Evolutionary conservation across 202 grass and related monocot species (phyloP), one percentile per base, ranked within the genome.

Genomic region (Panicum virgatum): DNA sequence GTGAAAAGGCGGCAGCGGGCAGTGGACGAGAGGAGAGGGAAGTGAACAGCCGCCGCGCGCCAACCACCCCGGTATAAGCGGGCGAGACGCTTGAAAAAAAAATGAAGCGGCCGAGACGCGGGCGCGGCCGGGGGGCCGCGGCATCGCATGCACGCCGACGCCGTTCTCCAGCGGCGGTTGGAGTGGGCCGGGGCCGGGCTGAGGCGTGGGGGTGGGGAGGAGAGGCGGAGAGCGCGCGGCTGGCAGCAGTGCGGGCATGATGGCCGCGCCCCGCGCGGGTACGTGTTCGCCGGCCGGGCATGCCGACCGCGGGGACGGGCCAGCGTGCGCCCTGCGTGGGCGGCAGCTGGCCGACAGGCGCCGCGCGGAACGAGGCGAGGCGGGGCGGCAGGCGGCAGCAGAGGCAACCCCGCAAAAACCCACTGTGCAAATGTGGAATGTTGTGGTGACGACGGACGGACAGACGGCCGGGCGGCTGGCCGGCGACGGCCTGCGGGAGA

Each of bases 301-400:
- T 44, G 40, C 25, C 19, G 27, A 27, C 57, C 43, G 32, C 5
- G 59, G 7, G 62, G 46, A 43, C 52, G 81, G 80, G 34, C 77
- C 82, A 14, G 77, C 56, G 64, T 85, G 87, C 65, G 50, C 46
- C 77, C 87, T 51, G 58, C 57, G 72, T 77, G 87, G 87, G 72
- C 72, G 78, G 82, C 87, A 89, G 77, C 82, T 85, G 87, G 78
- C 77, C 82, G 87, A 85, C 87, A 82, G 57, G 20, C 36, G 56
- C 77, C 77, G 70, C 76, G 76, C 1, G 54, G 53, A 76, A 63
- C 54, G 76, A 81, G 77, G 77, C 18, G 60, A 10, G n/a, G 32
- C 20, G 15, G 54, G 12, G 20, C 11, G 19, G n/a, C n/a, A n/a
- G n/a, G n/a, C n/a, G n/a, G 2, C 2, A 10, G 29, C 47, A 20